These are phyloP conservation scores for Neostapfia colusana DNA, from an alignment of 176 grass and related monocot genomes.

Conservation along the genomic window DNA sequence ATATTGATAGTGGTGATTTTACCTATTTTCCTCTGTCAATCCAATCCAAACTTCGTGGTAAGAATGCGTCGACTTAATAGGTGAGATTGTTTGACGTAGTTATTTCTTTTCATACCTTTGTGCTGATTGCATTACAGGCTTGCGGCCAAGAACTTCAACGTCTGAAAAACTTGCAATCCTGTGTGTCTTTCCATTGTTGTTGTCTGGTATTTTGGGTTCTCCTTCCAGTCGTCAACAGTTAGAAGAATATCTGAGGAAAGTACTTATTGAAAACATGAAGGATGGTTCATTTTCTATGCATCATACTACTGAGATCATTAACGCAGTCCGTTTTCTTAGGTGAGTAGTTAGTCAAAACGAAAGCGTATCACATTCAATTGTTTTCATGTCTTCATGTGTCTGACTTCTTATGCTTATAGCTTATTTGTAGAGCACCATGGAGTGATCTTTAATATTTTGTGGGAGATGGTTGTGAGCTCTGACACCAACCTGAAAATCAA, in stretches of 20 bases:
- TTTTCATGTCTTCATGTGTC: slow-evolving; percentile 45
- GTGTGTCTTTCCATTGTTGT: slow-evolving; percentile 84
- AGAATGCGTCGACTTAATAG: slow-evolving; percentile 31
- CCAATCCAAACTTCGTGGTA: slow-evolving; percentile 89
- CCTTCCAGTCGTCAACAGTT: slow-evolving; percentile 57
- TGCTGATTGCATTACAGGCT: slow-evolving; percentile 52
- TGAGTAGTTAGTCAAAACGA: slow-evolving; percentile 46
- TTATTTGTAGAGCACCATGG: slow-evolving; percentile 89
- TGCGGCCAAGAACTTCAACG: slow-evolving; percentile 72
- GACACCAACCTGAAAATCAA: slow-evolving; percentile 74
- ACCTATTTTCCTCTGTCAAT: slow-evolving; percentile 81
- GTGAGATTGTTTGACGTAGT: slow-evolving; percentile 3
- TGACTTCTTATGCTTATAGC: slow-evolving; percentile 52
- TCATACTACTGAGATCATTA: slow-evolving; percentile 71
- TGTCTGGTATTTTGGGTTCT: slow-evolving; percentile 92
- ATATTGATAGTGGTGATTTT: slow-evolving; percentile 82
- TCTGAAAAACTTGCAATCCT: slow-evolving; percentile 71
- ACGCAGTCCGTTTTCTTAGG: slow-evolving; percentile 86
- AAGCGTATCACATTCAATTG: slow-evolving; percentile 21
- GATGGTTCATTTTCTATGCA: slow-evolving; percentile 81
- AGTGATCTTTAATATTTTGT: slow-evolving; percentile 78
- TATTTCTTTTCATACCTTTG: slow-evolving; percentile 33
- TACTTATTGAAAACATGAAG: slow-evolving; percentile 68
- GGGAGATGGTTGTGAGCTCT: slow-evolving; percentile 98
- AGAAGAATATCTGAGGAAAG: slow-evolving; percentile 83